Evolutionary conservation across 306 rosid species (phyloP).

Genomic region (Vachellia collinsii): DNA sequence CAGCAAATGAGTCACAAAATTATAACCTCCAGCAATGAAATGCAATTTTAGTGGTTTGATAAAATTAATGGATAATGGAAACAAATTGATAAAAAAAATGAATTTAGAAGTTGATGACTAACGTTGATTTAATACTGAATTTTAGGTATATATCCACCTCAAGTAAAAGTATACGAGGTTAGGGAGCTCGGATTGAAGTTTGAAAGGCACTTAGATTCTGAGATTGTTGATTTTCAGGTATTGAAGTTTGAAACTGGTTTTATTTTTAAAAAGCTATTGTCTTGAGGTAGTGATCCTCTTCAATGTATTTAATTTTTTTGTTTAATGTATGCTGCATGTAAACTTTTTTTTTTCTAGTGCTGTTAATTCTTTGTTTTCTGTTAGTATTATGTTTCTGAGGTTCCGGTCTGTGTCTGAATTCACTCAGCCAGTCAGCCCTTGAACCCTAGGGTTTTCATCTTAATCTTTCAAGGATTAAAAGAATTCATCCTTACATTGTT

Average conservation of each 20-base stretch:
- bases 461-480: neutral
- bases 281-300: conserved; percentile 12
- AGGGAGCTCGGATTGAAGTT: conserved; percentile 85
- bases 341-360: neutral
- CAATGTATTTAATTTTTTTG: neutral
- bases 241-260: neutral
- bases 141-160: conserved; percentile 90
- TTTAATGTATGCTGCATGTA: neutral
- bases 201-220: conserved; percentile 90
- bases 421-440: neutral
- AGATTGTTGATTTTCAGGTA: conserved; percentile 94
- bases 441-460: neutral
- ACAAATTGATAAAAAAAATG: neutral
- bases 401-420: neutral
- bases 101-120: neutral
- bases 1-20: neutral
- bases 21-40: conserved; percentile 7
- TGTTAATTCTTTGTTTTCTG: neutral
- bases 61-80: neutral
- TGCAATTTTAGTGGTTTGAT: conserved; percentile 16
- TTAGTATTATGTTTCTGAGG: neutral
- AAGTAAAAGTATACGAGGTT: conserved; percentile 85
- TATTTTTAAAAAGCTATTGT: neutral
- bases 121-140: conserved; percentile 39
- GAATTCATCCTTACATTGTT: neutral